phyloP scores from a whole-genome alignment of 345 rosid genomes.

The Mercurialis annua region DNA sequence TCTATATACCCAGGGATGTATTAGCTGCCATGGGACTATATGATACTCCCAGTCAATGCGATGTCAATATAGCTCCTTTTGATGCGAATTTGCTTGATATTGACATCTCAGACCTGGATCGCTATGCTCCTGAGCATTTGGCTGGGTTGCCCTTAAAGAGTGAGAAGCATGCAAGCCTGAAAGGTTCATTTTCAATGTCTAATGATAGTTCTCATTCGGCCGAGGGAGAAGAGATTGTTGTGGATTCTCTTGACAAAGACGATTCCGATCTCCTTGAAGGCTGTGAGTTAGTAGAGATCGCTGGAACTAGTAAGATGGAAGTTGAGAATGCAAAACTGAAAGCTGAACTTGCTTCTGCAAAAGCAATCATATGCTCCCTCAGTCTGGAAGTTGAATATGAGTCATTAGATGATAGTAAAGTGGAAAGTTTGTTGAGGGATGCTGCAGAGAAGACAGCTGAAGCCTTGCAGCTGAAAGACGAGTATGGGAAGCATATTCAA shows the following conservation, averaged over 20 bases:
- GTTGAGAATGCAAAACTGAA: slow-evolving; percentile 96
- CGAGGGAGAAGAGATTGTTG: slow-evolving; percentile 49
- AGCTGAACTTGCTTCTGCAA: slow-evolving; percentile 96
- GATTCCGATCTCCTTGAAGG: slow-evolving; percentile 50
- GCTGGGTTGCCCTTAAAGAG: slow-evolving; percentile 45
- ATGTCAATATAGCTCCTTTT: slow-evolving; percentile 83
- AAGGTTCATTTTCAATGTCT: slow-evolving; percentile 58
- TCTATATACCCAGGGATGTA: slow-evolving; percentile 69
- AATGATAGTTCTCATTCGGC: slow-evolving; percentile 59
- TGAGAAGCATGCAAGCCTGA: slow-evolving; percentile 50
- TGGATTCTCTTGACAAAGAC: slow-evolving; percentile 44
- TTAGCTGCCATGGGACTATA: slow-evolving; percentile 80
- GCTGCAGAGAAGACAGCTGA: slow-evolving; percentile 73
- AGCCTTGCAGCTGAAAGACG: slow-evolving; percentile 86
- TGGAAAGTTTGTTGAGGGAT: slow-evolving; percentile 57
- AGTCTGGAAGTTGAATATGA: slow-evolving; percentile 66
- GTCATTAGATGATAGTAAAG: slow-evolving; percentile 55
- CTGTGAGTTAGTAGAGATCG: slow-evolving; percentile 71
- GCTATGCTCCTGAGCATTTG: slow-evolving; percentile 84
- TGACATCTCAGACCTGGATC: slow-evolving; percentile 68
- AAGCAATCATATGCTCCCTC: slow-evolving; percentile 68
- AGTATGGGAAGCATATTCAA: slow-evolving; percentile 65
- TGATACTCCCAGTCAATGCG: slow-evolving; percentile 90
- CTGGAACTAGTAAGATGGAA: slow-evolving; percentile 93
- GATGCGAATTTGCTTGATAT: slow-evolving; percentile 75